Evolutionary conservation across 352 stramenopile genomes (phyloP).

Genomic region (Phytophthora parvispora): DNA sequence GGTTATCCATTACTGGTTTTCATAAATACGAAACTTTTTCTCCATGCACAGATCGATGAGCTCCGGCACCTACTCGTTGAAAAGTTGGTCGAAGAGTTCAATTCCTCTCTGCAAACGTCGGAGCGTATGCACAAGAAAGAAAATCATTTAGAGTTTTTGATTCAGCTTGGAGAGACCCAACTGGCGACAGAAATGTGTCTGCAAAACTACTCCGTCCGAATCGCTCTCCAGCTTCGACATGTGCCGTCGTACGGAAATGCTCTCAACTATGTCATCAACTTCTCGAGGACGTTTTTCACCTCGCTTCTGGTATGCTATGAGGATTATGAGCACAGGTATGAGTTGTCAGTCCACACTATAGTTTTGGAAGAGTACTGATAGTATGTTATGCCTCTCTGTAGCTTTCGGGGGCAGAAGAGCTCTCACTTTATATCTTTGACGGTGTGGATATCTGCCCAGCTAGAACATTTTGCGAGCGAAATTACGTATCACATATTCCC

Average conservation of each 20-base stretch:
- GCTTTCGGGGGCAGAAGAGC: slow-evolving; percentile 81
- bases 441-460: slow-evolving; percentile 84
- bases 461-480: slow-evolving; percentile 82
- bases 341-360: neutral
- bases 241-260: slow-evolving; percentile 80
- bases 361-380: neutral
- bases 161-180: slow-evolving; percentile 73
- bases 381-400: slow-evolving; percentile 21
- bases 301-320: slow-evolving; percentile 87
- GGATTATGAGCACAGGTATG: slow-evolving; percentile 78
- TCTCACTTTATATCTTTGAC: slow-evolving; percentile 83
- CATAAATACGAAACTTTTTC: neutral
- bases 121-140: slow-evolving; percentile 89
- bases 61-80: slow-evolving; percentile 66
- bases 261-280: slow-evolving; percentile 87
- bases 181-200: slow-evolving; percentile 86
- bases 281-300: slow-evolving; percentile 89
- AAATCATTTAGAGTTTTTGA: slow-evolving; percentile 78
- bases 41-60: slow-evolving; percentile 49
- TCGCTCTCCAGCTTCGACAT: slow-evolving; percentile 78
- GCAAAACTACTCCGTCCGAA: slow-evolving; percentile 84
- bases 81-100: slow-evolving; percentile 80
- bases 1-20: neutral
- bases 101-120: slow-evolving; percentile 79
- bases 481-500: slow-evolving; percentile 84